Evolutionary conservation across 2,329 filamentous ascomycete genomes (phyloP), one percentile per base, ranked within the genome.

Genomic region (Fusarium sp.): DNA sequence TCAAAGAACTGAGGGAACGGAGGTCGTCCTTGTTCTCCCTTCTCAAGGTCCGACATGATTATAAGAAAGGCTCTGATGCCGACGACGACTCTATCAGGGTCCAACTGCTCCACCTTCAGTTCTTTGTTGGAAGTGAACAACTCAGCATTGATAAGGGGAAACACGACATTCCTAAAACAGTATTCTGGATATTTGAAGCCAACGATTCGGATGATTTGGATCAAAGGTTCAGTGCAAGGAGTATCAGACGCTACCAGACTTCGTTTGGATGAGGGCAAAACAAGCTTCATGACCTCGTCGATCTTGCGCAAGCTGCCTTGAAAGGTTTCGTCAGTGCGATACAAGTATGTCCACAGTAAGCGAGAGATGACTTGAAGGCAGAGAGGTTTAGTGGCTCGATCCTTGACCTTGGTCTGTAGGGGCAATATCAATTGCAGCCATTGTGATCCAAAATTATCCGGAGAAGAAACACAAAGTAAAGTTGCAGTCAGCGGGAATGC

Each of bases 1-100:
- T 83, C 76, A 67, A 86, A 88, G n/a, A 88, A 87, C 45, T 90
- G 88, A 2, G 96, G 96, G 70, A 98, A 97, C 0, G 94, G 92
- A 4, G 96, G 96, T 23, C 86, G 86, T 14, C 90, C 87, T 66
- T 89, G 86, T 48, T 94, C 91, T 25, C 91, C 90, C 67, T 91
- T 95, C 78, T 99, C 96, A 25, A 98, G 83, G 77, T 99, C 96
- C 1, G 92, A 87, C 88, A 99, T 95, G 70, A 98, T 93, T 32
- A 92, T 92, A 27, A 99, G 84, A 76, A 98, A 99, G 4, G 96
- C 92, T 66, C 94, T 88, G 66, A 99, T 99, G 4, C 94, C 96
- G 71, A 99, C 92, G n/a, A 98, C 95, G 81, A 97, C 97, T 73
- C 93, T 91, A 75, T 99, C 96, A 1, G 96, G 96, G 65, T 99